A percentile compares a stretch with the other conserved stretches of the same genome.
Conservation (phyloP, 495 filamentous ascomycete genomes). For the Talaromyces ruber region DNA sequence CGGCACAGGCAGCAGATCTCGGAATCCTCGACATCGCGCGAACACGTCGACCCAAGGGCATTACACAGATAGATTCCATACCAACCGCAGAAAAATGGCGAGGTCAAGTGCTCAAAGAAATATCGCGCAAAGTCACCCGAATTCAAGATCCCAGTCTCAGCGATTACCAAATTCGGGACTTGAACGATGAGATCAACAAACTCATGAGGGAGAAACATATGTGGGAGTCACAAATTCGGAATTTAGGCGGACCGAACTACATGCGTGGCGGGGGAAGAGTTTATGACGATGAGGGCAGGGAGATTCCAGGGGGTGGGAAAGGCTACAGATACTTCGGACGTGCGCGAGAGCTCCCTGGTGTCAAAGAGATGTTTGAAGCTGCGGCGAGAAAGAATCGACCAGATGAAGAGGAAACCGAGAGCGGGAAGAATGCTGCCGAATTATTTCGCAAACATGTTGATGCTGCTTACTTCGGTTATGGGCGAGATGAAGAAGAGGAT, state of each 20-base stretch:
- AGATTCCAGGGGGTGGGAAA: conserved; percentile 83
- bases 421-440: conserved; percentile 56
- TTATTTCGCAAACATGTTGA: conserved; percentile 73
- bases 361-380: conserved; percentile 93
- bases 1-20: conserved; percentile 90
- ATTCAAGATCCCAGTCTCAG: conserved; percentile 85
- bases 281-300: conserved; percentile 85
- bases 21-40: conserved; percentile 94
- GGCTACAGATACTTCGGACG: conserved; percentile 91
- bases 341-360: conserved; percentile 83
- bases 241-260: conserved; percentile 92
- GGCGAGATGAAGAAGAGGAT: conserved; percentile 88
- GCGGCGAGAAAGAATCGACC: conserved; percentile 48
- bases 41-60: conserved; percentile 78
- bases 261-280: conserved; percentile 82
- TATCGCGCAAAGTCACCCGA: conserved; percentile 89
- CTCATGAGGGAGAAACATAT: conserved; percentile 97
- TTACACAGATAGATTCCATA: conserved; percentile 75
- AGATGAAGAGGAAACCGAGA: conserved; percentile 49
- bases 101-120: conserved; percentile 93
- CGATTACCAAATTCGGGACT: conserved; percentile 94
- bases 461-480: conserved; percentile 94
- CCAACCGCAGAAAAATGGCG: conserved; percentile 96
- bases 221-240: conserved; percentile 95
- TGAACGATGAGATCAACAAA: conserved; percentile 99